Evolutionary conservation across 202 grass and related monocot species (phyloP).

Genomic region (Eragrostis tef): DNA sequence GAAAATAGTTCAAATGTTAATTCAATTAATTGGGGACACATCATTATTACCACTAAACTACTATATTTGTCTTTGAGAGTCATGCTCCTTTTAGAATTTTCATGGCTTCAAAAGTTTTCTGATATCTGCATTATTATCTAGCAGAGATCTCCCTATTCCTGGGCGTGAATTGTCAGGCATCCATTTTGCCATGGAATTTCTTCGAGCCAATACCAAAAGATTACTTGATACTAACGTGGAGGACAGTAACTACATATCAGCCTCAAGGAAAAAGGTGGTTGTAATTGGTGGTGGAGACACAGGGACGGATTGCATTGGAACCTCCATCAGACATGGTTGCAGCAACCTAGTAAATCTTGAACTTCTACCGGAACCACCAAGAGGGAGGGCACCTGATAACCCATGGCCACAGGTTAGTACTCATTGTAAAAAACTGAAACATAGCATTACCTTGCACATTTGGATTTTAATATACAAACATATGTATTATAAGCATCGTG

Average conservation of each 20-base stretch:
- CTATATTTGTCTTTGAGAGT: not conserved
- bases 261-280: constrained; percentile 74
- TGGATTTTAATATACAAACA: not conserved
- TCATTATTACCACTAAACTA: not conserved
- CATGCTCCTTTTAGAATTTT: not conserved
- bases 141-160: constrained; percentile 71
- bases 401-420: constrained; percentile 79
- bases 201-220: constrained; percentile 84
- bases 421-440: not conserved
- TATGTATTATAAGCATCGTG: not conserved
- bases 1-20: not conserved
- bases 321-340: constrained; percentile 77
- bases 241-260: constrained; percentile 81
- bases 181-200: constrained; percentile 91
- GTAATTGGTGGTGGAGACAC: constrained; percentile 88
- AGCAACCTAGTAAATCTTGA: constrained; percentile 72
- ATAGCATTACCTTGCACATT: not conserved
- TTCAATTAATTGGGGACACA: constrained; percentile 7
- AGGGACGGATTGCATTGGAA: constrained; percentile 85
- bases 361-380: constrained; percentile 66
- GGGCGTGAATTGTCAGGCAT: constrained; percentile 68
- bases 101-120: constrained; percentile 32
- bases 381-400: constrained; percentile 60
- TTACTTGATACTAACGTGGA: constrained; percentile 78
- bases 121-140: constrained; percentile 38